Percentiles rank a stretch among this genome's conserved stretches.
Conservation (phyloP, 139 green algal genomes). For the Chlorella sp. region DNA sequence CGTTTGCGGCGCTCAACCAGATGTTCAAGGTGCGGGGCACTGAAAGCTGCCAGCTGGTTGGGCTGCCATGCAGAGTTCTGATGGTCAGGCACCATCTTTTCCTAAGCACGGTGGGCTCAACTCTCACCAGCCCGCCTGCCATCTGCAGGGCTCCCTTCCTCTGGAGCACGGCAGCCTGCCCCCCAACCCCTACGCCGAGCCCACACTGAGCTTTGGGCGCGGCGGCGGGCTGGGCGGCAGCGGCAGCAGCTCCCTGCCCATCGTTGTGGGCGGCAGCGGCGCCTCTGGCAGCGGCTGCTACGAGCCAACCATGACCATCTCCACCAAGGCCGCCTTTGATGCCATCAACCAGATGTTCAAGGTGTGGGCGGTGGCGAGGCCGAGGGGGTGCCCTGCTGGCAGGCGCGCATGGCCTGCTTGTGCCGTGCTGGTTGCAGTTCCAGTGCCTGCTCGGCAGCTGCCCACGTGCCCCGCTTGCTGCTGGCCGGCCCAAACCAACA, state of each 20-base stretch:
- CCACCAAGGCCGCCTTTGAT: slow-evolving; percentile 67
- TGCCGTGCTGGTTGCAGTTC: too few relatives aligned
- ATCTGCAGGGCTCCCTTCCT: slow-evolving; percentile 26
- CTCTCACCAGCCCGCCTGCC: background rate
- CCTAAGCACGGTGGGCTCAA: too few relatives aligned
- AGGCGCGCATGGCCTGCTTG: too few relatives aligned
- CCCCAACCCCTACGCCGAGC: slow-evolving; percentile 26
- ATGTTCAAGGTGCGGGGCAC: slow-evolving; percentile 57
- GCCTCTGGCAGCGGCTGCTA: background rate
- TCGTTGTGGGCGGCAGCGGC: too few relatives aligned
- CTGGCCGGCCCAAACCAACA: background rate
- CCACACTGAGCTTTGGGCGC: background rate
- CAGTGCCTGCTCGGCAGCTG: too few relatives aligned
- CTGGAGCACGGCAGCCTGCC: slow-evolving; percentile 25
- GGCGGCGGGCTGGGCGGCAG: background rate
- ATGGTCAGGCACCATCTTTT: background rate
- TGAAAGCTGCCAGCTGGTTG: too few relatives aligned
- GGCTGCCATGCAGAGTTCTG: too few relatives aligned
- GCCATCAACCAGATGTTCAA: slow-evolving; percentile 74
- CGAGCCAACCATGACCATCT: slow-evolving; percentile 64
- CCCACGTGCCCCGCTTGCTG: background rate
- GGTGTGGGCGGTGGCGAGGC: background rate
- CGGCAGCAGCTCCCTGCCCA: background rate
- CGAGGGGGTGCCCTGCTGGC: too few relatives aligned
- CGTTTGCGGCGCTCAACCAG: slow-evolving; percentile 70